Percentiles rank a stretch among this genome's conserved stretches.
Conservation (phyloP, 352 stramenopile species). For the Pilasporangium apinafurcum region DNA sequence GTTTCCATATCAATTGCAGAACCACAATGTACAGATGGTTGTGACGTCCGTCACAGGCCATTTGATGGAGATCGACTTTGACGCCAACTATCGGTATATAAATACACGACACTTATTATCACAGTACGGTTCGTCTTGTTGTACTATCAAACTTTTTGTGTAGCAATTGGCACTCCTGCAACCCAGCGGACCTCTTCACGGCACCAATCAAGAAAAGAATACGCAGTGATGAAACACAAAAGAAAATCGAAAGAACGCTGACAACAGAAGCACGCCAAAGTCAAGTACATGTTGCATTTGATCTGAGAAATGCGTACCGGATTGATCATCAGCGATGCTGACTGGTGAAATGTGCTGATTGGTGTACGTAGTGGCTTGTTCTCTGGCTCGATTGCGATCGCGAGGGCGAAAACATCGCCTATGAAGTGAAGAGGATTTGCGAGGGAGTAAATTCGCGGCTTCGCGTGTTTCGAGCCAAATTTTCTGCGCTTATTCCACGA, state of each 20-base stretch:
- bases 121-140: too few relatives aligned
- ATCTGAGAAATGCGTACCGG: too few relatives aligned
- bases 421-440: slow-evolving; percentile 92
- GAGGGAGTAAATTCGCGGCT: slow-evolving; percentile 63
- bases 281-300: slow-evolving; percentile 29
- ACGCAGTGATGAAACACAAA: slow-evolving; percentile 72
- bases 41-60: slow-evolving; percentile 98
- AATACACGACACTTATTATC: too few relatives aligned
- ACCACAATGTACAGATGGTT: slow-evolving; percentile 85
- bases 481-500: slow-evolving; percentile 90
- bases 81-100: slow-evolving; percentile 50
- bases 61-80: slow-evolving; percentile 97
- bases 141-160: too few relatives aligned
- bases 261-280: slow-evolving; percentile 72
- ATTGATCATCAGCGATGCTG: not conserved
- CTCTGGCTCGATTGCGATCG: slow-evolving; percentile 99
- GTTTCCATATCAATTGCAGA: slow-evolving; percentile 84
- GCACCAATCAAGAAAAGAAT: slow-evolving; percentile 84
- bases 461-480: slow-evolving; percentile 85
- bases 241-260: slow-evolving; percentile 90
- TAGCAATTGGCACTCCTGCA: slow-evolving; percentile 93
- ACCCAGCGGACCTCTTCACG: slow-evolving; percentile 93
- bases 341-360: not conserved
- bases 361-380: slow-evolving; percentile 74
- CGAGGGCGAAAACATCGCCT: slow-evolving; percentile 99